phyloP scores from a whole-genome alignment of 352 stramenopile species.

The Globisporangium radiosum region DNA sequence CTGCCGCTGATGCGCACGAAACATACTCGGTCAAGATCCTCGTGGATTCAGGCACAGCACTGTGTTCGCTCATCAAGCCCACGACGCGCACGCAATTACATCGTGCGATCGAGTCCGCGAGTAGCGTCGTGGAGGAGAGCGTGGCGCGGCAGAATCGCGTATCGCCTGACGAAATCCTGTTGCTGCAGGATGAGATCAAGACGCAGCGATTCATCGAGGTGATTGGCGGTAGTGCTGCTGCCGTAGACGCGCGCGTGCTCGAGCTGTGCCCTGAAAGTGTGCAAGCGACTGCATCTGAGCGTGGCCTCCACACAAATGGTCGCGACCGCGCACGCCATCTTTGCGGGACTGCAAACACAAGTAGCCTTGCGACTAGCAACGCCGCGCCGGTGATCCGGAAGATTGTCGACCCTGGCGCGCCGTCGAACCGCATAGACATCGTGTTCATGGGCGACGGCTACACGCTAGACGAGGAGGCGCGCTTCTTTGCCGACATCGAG shows the following conservation, averaged over 20 bases:
- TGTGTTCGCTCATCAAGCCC: conserved; percentile 12
- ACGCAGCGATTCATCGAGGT: conserved; percentile 14
- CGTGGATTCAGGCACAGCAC: conserved; percentile 1
- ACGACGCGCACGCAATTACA: conserved; percentile 13
- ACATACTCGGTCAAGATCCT: conserved; percentile 15
- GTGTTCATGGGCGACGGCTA: conserved; percentile 45
- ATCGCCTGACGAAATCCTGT: conserved; percentile 8
- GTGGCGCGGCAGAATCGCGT: conserved; percentile 12
- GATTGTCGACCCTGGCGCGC: conserved; percentile 30
- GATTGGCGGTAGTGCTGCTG: conserved; percentile 8
- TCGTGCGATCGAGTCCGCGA: conserved; percentile 7
- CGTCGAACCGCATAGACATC: conserved; percentile 31
- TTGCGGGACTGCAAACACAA: too few species aligned
- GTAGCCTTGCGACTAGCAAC: too few species aligned
- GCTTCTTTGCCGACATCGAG: conserved; percentile 31
- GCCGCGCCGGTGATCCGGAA: conserved; percentile 8
- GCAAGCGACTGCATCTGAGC: too few species aligned
- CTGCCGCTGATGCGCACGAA: too few species aligned
- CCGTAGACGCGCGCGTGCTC: conserved; percentile 11
- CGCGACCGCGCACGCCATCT: too few species aligned
- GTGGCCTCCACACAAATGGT: too few species aligned
- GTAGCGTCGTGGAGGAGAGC: conserved; percentile 11
- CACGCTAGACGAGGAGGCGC: conserved; percentile 16
- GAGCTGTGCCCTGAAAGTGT: too few species aligned
- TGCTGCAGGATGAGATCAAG: conserved; percentile 3